Base-by-base conservation (phyloP, 805 yeast species). In the Lipomyces kockii region DNA sequence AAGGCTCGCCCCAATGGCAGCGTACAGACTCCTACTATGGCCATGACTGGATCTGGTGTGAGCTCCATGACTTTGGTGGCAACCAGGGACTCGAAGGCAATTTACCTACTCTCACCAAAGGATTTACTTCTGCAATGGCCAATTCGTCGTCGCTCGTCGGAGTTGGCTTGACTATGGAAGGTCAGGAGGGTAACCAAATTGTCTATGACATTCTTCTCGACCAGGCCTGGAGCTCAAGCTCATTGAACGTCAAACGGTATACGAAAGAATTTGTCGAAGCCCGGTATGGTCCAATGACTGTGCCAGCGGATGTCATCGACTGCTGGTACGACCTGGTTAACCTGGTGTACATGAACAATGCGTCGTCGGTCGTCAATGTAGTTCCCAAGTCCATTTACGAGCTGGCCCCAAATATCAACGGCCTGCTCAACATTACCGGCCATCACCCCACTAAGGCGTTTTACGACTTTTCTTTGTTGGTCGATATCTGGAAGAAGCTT, bases 11-110 rank as follows among this genome's bases (percentile, higher is more conserved):
- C 17, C 46, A 39, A 39, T 39, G 46, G 46, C 46, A 39, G 20
- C 46, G 46, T 14, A 39, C 46, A 14, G 17, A 39, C 49, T 43
- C 49, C 49, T 43, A 43, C 49, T 43, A 43, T 17, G 49, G 49
- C 20, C 49, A 43, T 43, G 49, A 43, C 49, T 43, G 49, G 49
- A 43, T 43, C 49, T 43, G 49, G 49, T 43, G 49, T 14, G 49
- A 43, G 49, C 49, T 43, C 20, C 49, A 43, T 43, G 49, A 17
- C 22, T 43, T 43, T 43, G 22, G 49, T 43, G 49, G 49, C 49
- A 43, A 43, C 49, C 49, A 43, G 49, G 49, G 49, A 17, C 49
- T 43, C 49, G 49, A 43, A 43, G 49, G 49, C 49, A 43, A 43
- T 14, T 43, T 43, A 43, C 49, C 49, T 17, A 14, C 20, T 14